Percentiles rank a stretch among this genome's conserved stretches.
Evolutionary conservation across 345 rosid genomes (phyloP).

Genomic region (Camelina hispida): DNA sequence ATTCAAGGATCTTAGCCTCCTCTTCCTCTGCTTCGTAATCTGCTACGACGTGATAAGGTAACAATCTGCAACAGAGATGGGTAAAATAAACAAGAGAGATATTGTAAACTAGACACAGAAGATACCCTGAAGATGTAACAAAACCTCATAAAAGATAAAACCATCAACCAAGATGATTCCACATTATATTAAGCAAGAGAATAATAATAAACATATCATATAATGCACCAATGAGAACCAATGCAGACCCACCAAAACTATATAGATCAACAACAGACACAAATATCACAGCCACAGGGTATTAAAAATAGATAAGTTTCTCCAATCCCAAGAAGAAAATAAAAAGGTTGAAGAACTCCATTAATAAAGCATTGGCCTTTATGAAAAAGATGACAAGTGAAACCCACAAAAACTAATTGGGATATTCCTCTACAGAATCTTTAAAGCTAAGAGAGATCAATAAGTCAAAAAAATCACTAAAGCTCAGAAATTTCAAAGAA

Average conservation of each 20-base stretch:
- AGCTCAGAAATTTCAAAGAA: neutral
- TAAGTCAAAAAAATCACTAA: neutral
- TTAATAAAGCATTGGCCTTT: constrained; percentile 26
- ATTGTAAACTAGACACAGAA: too few relatives aligned
- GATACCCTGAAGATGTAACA: neutral
- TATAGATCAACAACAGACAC: neutral
- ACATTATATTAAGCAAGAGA: neutral
- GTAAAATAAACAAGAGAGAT: neutral
- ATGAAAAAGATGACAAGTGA: neutral
- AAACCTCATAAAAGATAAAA: neutral
- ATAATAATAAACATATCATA: neutral
- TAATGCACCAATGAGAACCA: neutral
- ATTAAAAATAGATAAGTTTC: neutral
- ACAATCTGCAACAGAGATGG: constrained; percentile 57
- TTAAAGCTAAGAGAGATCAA: neutral
- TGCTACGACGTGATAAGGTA: constrained; percentile 91
- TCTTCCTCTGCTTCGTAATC: constrained; percentile 99
- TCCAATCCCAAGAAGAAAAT: neutral
- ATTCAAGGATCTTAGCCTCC: constrained; percentile 83
- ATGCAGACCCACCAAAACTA: neutral
- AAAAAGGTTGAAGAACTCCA: neutral
- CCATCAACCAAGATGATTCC: neutral
- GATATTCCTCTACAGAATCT: constrained; percentile 2
- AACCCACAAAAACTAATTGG: neutral
- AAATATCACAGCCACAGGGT: constrained; percentile 7